Conservation (phyloP, 495 filamentous ascomycete genomes). For the Penicillium dipodomyicola region DNA sequence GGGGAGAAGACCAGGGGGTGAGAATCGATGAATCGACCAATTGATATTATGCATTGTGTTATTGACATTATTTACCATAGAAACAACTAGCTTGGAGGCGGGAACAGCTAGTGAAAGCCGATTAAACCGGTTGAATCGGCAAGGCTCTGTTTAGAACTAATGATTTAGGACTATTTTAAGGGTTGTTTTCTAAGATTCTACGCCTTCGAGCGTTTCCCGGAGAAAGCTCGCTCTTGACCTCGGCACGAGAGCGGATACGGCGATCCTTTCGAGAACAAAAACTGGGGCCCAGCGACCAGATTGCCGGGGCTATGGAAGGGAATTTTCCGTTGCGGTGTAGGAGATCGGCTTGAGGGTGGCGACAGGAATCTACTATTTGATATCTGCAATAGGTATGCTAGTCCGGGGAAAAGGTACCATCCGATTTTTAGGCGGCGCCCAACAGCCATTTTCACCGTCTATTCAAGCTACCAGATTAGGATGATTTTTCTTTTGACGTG, state of each 20-base stretch:
- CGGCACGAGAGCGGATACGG: slow-evolving; percentile 14
- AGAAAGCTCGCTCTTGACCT: slow-evolving; percentile 6
- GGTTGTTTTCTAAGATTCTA: not conserved
- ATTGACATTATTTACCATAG: not conserved
- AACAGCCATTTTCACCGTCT: not conserved
- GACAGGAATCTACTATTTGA: slow-evolving; percentile 3
- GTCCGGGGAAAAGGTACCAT: slow-evolving; percentile 1
- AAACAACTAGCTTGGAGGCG: not conserved
- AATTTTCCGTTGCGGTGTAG: slow-evolving; percentile 9
- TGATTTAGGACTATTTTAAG: not conserved
- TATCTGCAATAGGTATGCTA: not conserved
- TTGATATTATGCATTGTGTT: not conserved
- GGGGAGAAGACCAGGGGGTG: slow-evolving; percentile 9
- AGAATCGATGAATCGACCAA: slow-evolving; percentile 6
- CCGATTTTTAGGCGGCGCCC: not conserved
- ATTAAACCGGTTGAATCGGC: slow-evolving; percentile 3
- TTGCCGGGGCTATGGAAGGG: slow-evolving; percentile 4
- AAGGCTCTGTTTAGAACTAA: slow-evolving; percentile 6
- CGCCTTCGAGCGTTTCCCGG: slow-evolving; percentile 6
- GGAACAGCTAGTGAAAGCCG: not conserved
- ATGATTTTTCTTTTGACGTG: not conserved
- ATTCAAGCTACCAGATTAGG: not conserved
- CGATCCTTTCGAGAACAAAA: slow-evolving; percentile 11
- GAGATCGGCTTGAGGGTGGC: slow-evolving; percentile 3
- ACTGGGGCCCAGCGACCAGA: slow-evolving; percentile 4